Percentiles rank a stretch among this genome's conserved stretches.
phyloP scores from a whole-genome alignment of 805 yeast genomes.

The Zygoascus biomembranicola region DNA sequence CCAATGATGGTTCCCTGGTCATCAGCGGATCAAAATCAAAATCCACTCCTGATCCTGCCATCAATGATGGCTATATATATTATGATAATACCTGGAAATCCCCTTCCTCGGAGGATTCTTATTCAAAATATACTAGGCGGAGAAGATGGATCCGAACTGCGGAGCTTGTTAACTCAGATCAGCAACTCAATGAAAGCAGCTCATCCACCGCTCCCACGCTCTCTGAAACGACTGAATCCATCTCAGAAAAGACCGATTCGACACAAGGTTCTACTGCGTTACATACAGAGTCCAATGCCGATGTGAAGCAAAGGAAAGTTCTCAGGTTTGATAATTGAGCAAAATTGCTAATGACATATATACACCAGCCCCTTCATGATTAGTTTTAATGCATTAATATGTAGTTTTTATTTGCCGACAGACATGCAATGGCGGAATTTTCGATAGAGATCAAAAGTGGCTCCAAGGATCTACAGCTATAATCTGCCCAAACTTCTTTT shows the following conservation, averaged over 20 bases:
- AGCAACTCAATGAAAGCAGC: conserved; percentile 2
- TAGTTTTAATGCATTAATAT: neutral
- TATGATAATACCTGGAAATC: conserved; percentile 92
- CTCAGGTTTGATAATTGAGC: conserved; percentile 14
- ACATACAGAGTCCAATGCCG: neutral
- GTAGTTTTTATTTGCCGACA: neutral
- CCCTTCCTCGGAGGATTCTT: conserved; percentile 81
- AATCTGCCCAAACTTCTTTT: conserved; percentile 29
- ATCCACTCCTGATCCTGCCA: conserved; percentile 44
- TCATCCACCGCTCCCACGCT: neutral
- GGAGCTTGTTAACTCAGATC: conserved; percentile 15
- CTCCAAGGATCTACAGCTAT: conserved; percentile 37
- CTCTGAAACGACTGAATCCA: neutral
- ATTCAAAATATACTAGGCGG: conserved; percentile 84
- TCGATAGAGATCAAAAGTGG: conserved; percentile 2
- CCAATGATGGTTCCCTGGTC: conserved; percentile 80
- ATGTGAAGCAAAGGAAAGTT: conserved; percentile 14
- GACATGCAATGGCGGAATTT: neutral
- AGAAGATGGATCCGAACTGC: conserved; percentile 97
- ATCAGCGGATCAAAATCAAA: conserved; percentile 43
- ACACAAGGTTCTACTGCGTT: conserved; percentile 2
- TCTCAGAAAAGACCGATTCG: neutral
- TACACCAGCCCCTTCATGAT: neutral
- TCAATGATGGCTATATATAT: conserved; percentile 81
- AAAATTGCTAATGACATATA: neutral